A percentile compares a stretch with the other conserved stretches of the same genome.
phyloP scores from a whole-genome alignment of 2,329 filamentous ascomycete species.

The Botrytis byssoidea region DNA sequence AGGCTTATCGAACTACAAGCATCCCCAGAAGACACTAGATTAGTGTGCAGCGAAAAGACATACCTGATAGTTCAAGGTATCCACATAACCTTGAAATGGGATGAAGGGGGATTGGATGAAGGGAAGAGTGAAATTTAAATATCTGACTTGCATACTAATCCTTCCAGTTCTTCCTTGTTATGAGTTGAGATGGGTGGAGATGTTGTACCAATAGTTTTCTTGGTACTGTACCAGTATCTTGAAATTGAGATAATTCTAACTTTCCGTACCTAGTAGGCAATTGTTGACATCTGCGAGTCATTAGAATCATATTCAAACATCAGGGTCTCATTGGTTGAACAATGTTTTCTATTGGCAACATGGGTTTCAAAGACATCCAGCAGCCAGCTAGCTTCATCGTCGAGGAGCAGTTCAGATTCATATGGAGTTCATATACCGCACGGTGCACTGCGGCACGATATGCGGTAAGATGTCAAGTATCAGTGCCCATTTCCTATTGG shows the following conservation, averaged over 20 bases:
- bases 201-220: background rate
- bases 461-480: background rate
- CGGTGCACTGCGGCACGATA: background rate
- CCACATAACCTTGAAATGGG: background rate
- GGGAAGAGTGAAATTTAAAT: background rate
- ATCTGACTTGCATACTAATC: constrained; percentile 10
- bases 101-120: background rate
- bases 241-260: background rate
- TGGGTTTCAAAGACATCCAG: background rate
- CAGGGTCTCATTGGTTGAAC: background rate
- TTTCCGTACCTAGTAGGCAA: background rate
- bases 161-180: background rate
- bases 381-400: background rate
- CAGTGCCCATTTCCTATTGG: background rate
- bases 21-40: background rate
- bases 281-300: background rate
- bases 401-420: background rate
- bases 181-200: background rate
- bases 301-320: background rate
- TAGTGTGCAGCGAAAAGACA: background rate
- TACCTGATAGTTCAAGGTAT: background rate
- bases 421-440: background rate
- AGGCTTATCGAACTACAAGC: background rate
- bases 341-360: background rate
- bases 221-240: background rate